Base-by-base conservation (phyloP, 2,329 filamentous ascomycete species). In the Neofusicoccum sp. region DNA sequence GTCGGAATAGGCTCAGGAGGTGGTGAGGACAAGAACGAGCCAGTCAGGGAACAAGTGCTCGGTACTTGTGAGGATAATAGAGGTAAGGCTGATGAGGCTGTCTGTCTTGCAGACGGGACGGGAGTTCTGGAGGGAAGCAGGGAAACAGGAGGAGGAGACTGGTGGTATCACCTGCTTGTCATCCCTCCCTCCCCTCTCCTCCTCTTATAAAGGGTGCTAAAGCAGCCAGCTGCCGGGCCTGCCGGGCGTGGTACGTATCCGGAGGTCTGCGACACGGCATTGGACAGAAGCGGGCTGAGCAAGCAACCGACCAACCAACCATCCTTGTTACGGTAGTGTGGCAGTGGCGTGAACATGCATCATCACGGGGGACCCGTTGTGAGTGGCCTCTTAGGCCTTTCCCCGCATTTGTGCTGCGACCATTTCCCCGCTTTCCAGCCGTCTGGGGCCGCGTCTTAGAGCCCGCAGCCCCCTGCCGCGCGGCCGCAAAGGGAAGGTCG, bases 381-480 rank as follows among this genome's bases (percentile, higher is more conserved):
- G 51, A 56, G 51, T 56, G 51, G 11, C 16, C 28, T 31, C 9
- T 26, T 56, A 16, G 26, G 14, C 36, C n/a, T n/a, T 56, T 43
- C 51, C 51, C 51, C 51, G 51, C 51, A 56, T 56, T 56, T 54
- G 16, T 43, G 51, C 36, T 56, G 24, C 24, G n/a, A n/a, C n/a
- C 34, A 28, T 28, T 26, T 43, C 51, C 51, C 51, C 51, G 51
- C 51, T 56, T 56, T 43, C 51, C 51, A 56, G 51, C 36, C 51
- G 51, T 56, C 51, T 56, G 51, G 51, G 51, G 51, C 51, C 51
- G 51, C 38, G n/a, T n/a, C n/a, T n/a, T n/a, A n/a, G n/a, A n/a
- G n/a, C n/a, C 51, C 51, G 51, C 38, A 56, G 31, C 34, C 36
- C 51, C 51, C 51, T 56, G 51, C 34, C 51, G 16, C 11, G 26